Evolutionary conservation across 495 filamentous ascomycete genomes (phyloP), one percentile per base, ranked within the genome.

Genomic region (Aspergillus steynii): DNA sequence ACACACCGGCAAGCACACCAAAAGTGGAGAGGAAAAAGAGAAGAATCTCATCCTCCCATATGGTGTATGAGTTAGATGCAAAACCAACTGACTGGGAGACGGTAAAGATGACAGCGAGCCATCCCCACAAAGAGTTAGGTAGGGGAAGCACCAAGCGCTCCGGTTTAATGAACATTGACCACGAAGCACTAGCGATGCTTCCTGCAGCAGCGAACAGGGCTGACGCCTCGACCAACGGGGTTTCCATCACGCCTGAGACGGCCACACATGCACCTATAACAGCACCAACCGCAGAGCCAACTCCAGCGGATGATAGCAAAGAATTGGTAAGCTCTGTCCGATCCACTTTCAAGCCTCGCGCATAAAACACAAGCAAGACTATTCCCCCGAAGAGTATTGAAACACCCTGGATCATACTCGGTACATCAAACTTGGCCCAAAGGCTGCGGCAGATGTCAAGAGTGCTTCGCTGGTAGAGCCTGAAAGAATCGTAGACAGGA

Each of bases 21-120:
- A 97, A 97, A 0, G 93, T 96, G 3, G 85, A 83, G 57, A 97
- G 84, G 79, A 97, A 93, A 77, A 94, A 96, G 2, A 93, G 77
- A n/a, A 96, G 80, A 50, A 96, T 96, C 20, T 92, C 90, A 65
- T 98, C 96, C 77, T 99, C 95, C 96, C 96, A 98, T 62, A 99
- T 96, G 5, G 94, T 98, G 74, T 92, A 99, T 2, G 95, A 98
- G 70, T 98, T 99, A 4, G 95, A 94, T 0, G 92, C 95, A 74
- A 97, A 98, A 45, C 93, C 94, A 63, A 91, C 75, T 15, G 91
- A 95, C 70, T 96, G 91, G 63, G 86, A 85, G 29, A 91, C 71
- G 0, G 93, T 94, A 64, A 96, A 91, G 29, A 93, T 69, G 47
- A 93, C 72, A 1, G 90, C 87, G 56, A 96, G 80, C 87, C 91